Conservation (phyloP, 257 asterid genomes). For the Datura wrightii region DNA sequence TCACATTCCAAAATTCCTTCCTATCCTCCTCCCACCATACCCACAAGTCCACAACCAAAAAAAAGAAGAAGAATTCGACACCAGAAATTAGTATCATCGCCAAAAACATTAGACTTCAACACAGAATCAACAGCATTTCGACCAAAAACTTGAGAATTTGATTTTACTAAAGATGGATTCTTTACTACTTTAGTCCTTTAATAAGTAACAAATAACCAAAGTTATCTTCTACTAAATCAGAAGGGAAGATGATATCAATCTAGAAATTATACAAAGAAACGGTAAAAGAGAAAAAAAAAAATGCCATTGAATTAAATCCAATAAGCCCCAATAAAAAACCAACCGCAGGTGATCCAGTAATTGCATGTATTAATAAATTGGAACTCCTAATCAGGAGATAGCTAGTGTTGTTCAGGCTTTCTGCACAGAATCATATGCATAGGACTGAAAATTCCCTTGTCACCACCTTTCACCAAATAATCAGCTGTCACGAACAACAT, state of each 20-base stretch:
- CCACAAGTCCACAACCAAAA: too few relatives aligned
- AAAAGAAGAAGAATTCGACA: too few relatives aligned
- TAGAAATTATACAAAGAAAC: slow-evolving; percentile 2
- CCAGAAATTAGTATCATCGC: too few relatives aligned
- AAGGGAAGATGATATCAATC: not conserved
- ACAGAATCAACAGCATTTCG: too few relatives aligned
- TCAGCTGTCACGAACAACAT: slow-evolving; percentile 85
- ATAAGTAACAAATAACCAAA: not conserved
- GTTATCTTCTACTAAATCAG: not conserved
- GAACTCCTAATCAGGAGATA: slow-evolving; percentile 22
- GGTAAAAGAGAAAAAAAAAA: not conserved
- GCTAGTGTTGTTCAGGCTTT: slow-evolving; percentile 58
- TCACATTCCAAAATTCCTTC: not conserved
- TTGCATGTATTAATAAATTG: slow-evolving; percentile 20
- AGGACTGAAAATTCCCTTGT: slow-evolving; percentile 71
- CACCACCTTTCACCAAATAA: slow-evolving; percentile 74
- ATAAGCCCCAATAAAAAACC: slow-evolving; percentile 32
- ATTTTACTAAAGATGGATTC: too few relatives aligned
- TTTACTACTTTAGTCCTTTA: not conserved
- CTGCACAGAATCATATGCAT: slow-evolving; percentile 89
- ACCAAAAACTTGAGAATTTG: not conserved
- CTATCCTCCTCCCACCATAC: not conserved
- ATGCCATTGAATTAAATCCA: slow-evolving; percentile 41
- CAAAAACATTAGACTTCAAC: too few relatives aligned
- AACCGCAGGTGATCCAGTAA: not conserved